Conservation (phyloP, 345 rosid species). For the Hibiscus tridactylites region DNA sequence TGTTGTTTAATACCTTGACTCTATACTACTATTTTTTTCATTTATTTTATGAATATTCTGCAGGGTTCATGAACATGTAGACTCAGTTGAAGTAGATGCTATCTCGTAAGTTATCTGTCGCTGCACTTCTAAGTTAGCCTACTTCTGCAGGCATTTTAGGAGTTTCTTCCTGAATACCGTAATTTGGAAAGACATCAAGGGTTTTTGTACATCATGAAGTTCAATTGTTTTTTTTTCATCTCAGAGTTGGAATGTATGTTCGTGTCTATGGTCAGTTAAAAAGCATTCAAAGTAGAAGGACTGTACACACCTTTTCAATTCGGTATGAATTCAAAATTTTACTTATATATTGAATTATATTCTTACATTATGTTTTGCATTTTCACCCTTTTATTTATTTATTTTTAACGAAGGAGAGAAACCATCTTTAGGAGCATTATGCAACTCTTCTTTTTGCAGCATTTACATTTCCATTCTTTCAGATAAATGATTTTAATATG, state of each 20-base stretch:
- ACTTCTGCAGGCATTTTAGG: neutral
- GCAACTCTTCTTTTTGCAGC: neutral
- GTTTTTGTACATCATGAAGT: neutral
- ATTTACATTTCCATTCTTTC: neutral
- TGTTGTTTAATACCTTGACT: neutral
- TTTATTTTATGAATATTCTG: constrained; percentile 9
- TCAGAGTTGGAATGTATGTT: constrained; percentile 77
- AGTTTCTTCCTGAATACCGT: neutral
- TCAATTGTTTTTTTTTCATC: neutral
- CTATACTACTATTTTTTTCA: neutral
- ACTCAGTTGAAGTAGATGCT: constrained; percentile 64
- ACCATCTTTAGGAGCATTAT: neutral
- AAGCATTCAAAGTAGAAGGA: constrained; percentile 64
- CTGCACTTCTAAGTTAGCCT: neutral
- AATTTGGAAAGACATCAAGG: neutral
- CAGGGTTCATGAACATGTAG: constrained; percentile 70
- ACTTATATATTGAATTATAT: neutral
- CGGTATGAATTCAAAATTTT: constrained; percentile 33
- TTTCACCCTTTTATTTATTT: neutral
- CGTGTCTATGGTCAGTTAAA: constrained; percentile 78
- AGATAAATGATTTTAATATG: neutral
- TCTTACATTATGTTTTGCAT: neutral
- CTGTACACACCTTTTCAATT: constrained; percentile 62
- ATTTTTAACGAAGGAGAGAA: neutral
- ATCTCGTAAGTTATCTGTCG: constrained; percentile 37